These are phyloP conservation scores for Euphorbia peplus DNA, from an alignment of 345 rosid species.

Conservation along the genomic window DNA sequence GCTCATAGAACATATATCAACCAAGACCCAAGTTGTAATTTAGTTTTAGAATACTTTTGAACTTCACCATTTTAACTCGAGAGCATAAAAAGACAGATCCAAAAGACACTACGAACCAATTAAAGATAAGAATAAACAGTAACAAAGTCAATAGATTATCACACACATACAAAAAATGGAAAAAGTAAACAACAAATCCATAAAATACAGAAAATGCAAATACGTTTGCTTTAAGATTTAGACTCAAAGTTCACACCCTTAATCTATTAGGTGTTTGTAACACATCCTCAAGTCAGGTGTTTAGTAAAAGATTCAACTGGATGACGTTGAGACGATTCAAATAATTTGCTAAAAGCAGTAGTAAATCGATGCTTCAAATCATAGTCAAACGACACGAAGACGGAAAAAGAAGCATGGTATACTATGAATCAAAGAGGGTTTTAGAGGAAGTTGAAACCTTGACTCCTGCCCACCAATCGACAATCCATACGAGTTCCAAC, in stretches of 20 bases:
- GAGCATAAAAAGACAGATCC: background rate
- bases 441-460: conserved; percentile 14
- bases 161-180: background rate
- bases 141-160: background rate
- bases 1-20: background rate
- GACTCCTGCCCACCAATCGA: conserved; percentile 37
- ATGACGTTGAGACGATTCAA: background rate
- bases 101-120: background rate
- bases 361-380: background rate
- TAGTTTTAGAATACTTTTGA: background rate
- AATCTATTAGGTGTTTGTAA: background rate
- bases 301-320: background rate
- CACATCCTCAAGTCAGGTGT: background rate
- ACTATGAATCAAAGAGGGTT: too few relatives aligned
- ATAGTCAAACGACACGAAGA: background rate
- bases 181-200: background rate
- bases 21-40: background rate
- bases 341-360: background rate
- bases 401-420: background rate
- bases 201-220: background rate
- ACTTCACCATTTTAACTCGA: background rate
- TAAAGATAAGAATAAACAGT: background rate
- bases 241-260: background rate
- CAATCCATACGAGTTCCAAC: conserved; percentile 35
- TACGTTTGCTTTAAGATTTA: background rate